Evolutionary conservation across 768 basidiomycete species (phyloP).

Genomic region (Dendrothele bispora): DNA sequence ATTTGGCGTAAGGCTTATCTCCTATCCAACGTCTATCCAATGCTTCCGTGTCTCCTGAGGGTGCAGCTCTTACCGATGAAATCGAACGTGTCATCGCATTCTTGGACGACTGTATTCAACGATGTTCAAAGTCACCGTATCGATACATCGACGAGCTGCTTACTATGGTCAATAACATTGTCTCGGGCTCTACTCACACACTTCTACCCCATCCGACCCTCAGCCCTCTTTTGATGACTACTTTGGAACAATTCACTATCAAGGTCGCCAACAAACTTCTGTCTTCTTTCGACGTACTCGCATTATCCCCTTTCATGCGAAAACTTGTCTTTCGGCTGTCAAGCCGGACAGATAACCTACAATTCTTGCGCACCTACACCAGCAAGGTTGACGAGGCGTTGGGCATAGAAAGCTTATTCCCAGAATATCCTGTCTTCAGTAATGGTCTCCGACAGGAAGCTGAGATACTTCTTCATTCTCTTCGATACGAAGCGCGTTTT

Average conservation of each 20-base stretch:
- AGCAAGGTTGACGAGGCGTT: constrained; percentile 38
- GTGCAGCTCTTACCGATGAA: constrained; percentile 54
- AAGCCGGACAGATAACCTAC: constrained; percentile 49
- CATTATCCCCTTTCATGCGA: constrained; percentile 64
- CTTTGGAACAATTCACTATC: constrained; percentile 75
- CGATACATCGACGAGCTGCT: constrained; percentile 78
- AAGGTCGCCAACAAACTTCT: constrained; percentile 60
- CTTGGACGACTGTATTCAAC: constrained; percentile 83
- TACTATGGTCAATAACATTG: no score
- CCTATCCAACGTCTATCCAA: constrained; percentile 30
- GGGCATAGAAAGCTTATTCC: constrained; percentile 25
- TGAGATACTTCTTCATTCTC: constrained; percentile 34
- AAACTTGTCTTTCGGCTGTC: constrained; percentile 58
- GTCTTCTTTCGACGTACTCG: constrained; percentile 59
- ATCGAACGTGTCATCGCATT: constrained; percentile 59
- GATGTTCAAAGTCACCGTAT: constrained; percentile 82
- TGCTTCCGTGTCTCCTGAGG: constrained; percentile 48
- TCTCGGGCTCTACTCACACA: no score
- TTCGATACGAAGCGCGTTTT: constrained; percentile 25
- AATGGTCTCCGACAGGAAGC: constrained; percentile 47
- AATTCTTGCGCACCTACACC: constrained; percentile 32
- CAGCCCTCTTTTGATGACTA: constrained; percentile 78
- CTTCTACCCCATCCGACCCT: constrained; percentile 45
- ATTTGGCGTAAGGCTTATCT: constrained; percentile 70
- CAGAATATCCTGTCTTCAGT: constrained; percentile 31